Evolutionary conservation across 805 yeast genomes (phyloP).

Genomic region (Starmerella bombicola): DNA sequence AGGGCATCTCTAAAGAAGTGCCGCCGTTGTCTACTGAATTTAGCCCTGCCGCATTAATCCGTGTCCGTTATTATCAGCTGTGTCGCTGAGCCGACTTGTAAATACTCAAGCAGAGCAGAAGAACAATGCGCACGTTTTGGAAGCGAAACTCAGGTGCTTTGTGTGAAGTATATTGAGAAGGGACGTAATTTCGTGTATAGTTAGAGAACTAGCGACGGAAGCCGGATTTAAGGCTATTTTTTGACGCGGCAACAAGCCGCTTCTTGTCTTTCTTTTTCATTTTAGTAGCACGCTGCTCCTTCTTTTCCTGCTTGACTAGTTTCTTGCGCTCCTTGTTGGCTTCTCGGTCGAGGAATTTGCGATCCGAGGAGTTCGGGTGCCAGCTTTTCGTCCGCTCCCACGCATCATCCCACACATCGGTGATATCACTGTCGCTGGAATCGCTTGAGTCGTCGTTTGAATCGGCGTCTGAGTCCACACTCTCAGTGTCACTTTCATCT

Average conservation of each 20-base stretch:
- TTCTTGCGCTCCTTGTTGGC: slow-evolving; percentile 62
- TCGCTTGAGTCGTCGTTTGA: slow-evolving; percentile 24
- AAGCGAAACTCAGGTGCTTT: too few relatives aligned
- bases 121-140: too few relatives aligned
- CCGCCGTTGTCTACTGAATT: too few relatives aligned
- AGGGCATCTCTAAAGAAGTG: too few relatives aligned
- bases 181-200: too few relatives aligned
- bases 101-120: too few relatives aligned
- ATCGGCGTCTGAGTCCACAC: slow-evolving; percentile 20
- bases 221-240: too few relatives aligned
- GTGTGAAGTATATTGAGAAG: too few relatives aligned
- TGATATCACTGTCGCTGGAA: slow-evolving; percentile 20
- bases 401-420: slow-evolving; percentile 29
- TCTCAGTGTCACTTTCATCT: slow-evolving; percentile 24
- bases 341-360: slow-evolving; percentile 69
- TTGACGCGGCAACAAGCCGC: slow-evolving; percentile 50
- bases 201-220: too few relatives aligned
- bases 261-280: slow-evolving; percentile 76
- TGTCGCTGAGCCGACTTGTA: too few relatives aligned
- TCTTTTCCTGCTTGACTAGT: slow-evolving; percentile 61
- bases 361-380: slow-evolving; percentile 41
- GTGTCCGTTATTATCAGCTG: too few relatives aligned
- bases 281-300: slow-evolving; percentile 68
- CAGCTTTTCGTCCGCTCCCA: slow-evolving; percentile 33
- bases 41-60: too few relatives aligned